Evolutionary conservation across 768 basidiomycete species (phyloP).

Genomic region (Xerocomellus intermedius): DNA sequence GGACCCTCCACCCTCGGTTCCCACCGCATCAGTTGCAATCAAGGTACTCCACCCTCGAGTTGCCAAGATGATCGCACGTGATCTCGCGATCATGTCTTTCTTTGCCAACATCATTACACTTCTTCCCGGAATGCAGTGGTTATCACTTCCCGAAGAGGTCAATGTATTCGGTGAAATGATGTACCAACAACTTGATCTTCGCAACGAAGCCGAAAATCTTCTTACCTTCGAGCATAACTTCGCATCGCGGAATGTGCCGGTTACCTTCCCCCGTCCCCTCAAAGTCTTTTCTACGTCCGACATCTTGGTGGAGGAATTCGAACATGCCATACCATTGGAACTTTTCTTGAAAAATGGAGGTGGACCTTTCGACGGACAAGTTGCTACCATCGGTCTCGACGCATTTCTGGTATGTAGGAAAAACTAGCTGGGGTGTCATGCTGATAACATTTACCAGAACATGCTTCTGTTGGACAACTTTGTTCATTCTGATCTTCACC

Average conservation of each 20-base stretch:
- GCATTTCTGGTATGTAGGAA: slow-evolving; percentile 77
- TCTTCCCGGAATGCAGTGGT: slow-evolving; percentile 93
- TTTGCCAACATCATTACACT: slow-evolving; percentile 78
- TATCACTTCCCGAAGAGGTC: slow-evolving; percentile 94
- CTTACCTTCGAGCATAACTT: slow-evolving; percentile 86
- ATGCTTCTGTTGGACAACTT: slow-evolving; percentile 99
- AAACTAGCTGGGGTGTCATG: neutral
- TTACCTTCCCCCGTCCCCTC: slow-evolving; percentile 89
- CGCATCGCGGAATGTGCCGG: slow-evolving; percentile 68
- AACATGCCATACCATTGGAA: slow-evolving; percentile 90
- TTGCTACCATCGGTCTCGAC: slow-evolving; percentile 92
- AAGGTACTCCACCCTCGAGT: slow-evolving; percentile 94
- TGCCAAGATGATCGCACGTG: slow-evolving; percentile 75
- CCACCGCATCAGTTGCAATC: slow-evolving; percentile 87
- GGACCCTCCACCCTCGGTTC: slow-evolving; percentile 68
- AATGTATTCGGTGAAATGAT: slow-evolving; percentile 95
- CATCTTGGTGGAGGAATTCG: slow-evolving; percentile 87
- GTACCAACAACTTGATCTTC: slow-evolving; percentile 89
- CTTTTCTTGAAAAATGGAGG: slow-evolving; percentile 85
- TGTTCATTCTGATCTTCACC: slow-evolving; percentile 88
- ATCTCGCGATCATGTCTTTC: slow-evolving; percentile 93
- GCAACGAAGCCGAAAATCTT: slow-evolving; percentile 88
- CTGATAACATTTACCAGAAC: slow-evolving; percentile 51
- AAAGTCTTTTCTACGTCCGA: slow-evolving; percentile 78
- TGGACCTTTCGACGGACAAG: slow-evolving; percentile 83